These are phyloP conservation scores for Penicillium nordicum DNA, from an alignment of 2,329 filamentous ascomycete genomes.

Conservation along the genomic window DNA sequence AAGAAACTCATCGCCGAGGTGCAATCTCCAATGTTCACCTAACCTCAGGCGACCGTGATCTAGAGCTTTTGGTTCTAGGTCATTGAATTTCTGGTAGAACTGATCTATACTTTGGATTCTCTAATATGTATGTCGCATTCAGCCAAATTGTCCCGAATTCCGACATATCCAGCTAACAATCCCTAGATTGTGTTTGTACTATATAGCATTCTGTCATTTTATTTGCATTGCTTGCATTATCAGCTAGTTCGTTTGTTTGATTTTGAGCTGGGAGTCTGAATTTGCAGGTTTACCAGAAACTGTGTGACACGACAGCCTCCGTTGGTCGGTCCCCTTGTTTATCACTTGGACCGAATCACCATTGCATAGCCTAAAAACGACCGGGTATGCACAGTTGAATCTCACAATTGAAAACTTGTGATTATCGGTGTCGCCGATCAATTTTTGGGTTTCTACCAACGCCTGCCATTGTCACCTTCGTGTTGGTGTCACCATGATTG, in stretches of 20 bases:
- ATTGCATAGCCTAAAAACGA: neutral
- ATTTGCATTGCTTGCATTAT: neutral
- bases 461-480: constrained; percentile 1
- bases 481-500: constrained; percentile 16
- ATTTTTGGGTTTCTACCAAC: neutral
- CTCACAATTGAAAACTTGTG: neutral
- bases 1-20: constrained; percentile 10
- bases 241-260: neutral
- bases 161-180: constrained; percentile 2
- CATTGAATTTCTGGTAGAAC: neutral
- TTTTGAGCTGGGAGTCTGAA: neutral
- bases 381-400: neutral
- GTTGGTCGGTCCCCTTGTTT: neutral
- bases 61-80: constrained; percentile 1
- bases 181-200: constrained; percentile 8
- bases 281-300: neutral
- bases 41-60: constrained; percentile 3
- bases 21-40: neutral
- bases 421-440: neutral
- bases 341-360: neutral
- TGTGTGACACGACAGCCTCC: neutral
- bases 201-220: constrained; percentile 4
- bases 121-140: neutral
- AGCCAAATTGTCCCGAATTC: neutral
- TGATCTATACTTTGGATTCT: neutral